Conservation (phyloP, 164 flowering plant genomes). For the Tinospora cordifolia region DNA sequence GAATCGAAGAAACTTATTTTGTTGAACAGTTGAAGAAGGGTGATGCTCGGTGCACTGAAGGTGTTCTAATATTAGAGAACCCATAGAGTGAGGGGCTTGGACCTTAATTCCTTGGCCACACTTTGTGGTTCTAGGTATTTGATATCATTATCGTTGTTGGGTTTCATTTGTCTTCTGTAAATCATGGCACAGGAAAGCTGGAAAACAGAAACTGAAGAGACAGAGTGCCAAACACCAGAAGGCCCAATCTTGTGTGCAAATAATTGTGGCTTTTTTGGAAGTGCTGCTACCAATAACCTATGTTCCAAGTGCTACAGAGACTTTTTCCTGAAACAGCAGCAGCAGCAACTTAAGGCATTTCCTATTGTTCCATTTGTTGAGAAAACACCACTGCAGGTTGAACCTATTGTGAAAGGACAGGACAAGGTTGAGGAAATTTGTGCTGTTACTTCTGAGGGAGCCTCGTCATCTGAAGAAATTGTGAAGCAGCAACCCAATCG, state of each 20-base stretch:
- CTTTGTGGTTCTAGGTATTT: background rate
- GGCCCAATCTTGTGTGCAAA: constrained; percentile 26
- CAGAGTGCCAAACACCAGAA: constrained; percentile 24
- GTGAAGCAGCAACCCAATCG: constrained; percentile 16
- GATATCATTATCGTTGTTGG: background rate
- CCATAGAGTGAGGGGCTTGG: background rate
- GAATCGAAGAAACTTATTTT: too few relatives aligned
- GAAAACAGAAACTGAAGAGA: constrained; percentile 28
- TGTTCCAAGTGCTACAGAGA: constrained; percentile 32
- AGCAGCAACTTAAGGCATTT: constrained; percentile 11
- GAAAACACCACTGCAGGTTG: constrained; percentile 12
- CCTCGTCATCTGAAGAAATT: constrained; percentile 9
- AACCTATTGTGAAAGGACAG: constrained; percentile 4
- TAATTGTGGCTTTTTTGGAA: constrained; percentile 33
- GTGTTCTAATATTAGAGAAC: background rate
- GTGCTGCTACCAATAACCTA: constrained; percentile 25
- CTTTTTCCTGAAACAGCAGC: constrained; percentile 19
- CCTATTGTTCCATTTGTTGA: constrained; percentile 8
- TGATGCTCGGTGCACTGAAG: background rate
- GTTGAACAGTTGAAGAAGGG: too few relatives aligned
- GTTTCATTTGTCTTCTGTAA: background rate
- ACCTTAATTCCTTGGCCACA: background rate
- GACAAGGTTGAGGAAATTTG: constrained; percentile 13
- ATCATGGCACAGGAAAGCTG: constrained; percentile 32
- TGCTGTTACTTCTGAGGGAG: constrained; percentile 5